Percentiles rank a stretch among this genome's conserved stretches.
phyloP scores from a whole-genome alignment of 768 basidiomycete genomes.

The Tulasnella sp. region DNA sequence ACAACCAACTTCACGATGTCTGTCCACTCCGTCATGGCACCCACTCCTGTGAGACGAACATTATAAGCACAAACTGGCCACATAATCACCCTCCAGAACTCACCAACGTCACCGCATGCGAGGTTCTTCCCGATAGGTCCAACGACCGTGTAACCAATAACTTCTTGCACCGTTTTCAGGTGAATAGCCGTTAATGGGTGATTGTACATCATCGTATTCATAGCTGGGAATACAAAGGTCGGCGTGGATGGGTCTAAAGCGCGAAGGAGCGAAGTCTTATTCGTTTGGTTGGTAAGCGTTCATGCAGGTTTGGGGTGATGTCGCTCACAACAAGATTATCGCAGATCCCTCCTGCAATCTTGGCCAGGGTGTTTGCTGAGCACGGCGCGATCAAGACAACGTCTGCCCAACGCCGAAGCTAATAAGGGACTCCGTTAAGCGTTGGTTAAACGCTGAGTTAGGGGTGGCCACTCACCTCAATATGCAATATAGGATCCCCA shows the following conservation, averaged over 20 bases:
- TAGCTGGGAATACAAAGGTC: constrained; percentile 92
- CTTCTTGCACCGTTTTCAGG: constrained; percentile 69
- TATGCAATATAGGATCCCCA: constrained; percentile 93
- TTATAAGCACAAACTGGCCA: too few relatives aligned
- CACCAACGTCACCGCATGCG: constrained; percentile 92
- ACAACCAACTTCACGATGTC: constrained; percentile 81
- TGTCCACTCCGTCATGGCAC: constrained; percentile 96
- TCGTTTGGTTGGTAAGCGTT: not conserved
- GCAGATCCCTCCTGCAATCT: constrained; percentile 85
- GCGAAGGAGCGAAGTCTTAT: constrained; percentile 67
- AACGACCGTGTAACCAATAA: constrained; percentile 76
- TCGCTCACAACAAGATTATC: constrained; percentile 81
- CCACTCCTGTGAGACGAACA: constrained; percentile 59
- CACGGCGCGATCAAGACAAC: constrained; percentile 94
- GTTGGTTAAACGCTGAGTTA: too few relatives aligned
- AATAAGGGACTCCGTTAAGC: not conserved
- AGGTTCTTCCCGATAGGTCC: constrained; percentile 88
- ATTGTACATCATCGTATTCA: constrained; percentile 98
- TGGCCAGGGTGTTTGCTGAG: constrained; percentile 94
- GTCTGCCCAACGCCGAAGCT: constrained; percentile 80
- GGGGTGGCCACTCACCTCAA: constrained; percentile 67
- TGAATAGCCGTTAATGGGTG: constrained; percentile 91
- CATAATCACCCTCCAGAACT: too few relatives aligned
- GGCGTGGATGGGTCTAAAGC: constrained; percentile 83
- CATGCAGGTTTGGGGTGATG: constrained; percentile 1